phyloP scores from a whole-genome alignment of 257 asterid genomes.

The Nicotiana tomentosiformis region DNA sequence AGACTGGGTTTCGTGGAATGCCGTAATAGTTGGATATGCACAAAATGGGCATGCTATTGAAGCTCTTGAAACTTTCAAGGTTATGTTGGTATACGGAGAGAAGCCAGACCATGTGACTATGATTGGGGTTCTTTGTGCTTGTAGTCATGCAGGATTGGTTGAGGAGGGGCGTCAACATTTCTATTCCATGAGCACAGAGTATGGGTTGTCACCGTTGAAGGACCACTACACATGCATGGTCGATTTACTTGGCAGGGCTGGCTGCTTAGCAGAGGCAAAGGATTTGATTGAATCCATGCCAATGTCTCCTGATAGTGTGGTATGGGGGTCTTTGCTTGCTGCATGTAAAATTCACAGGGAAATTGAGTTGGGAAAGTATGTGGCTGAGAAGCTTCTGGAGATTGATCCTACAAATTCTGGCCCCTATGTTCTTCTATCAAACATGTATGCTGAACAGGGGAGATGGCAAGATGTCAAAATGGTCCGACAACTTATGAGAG shows the following conservation, averaged over 20 bases:
- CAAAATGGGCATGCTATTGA: slow-evolving; percentile 11
- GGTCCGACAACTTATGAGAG: slow-evolving; percentile 8
- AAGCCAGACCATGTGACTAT: slow-evolving; percentile 14
- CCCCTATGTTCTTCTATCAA: slow-evolving; percentile 14
- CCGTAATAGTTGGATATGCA: slow-evolving; percentile 12
- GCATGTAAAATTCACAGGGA: slow-evolving; percentile 15
- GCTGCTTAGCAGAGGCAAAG: slow-evolving; percentile 9
- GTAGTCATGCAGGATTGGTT: slow-evolving; percentile 15
- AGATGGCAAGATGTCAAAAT: slow-evolving; percentile 10
- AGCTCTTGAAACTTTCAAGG: slow-evolving; percentile 15
- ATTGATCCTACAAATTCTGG: slow-evolving; percentile 17
- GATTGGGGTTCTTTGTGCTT: slow-evolving; percentile 19
- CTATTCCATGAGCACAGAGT: slow-evolving; percentile 8
- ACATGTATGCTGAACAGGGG: slow-evolving; percentile 12
- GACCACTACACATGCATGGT: slow-evolving; percentile 20
- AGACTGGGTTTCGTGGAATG: slow-evolving; percentile 18
- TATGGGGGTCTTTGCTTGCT: slow-evolving; percentile 15
- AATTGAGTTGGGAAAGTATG: slow-evolving; percentile 13
- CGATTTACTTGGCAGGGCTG: slow-evolving; percentile 13
- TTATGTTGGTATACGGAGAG: slow-evolving; percentile 2
- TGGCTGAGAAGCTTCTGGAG: slow-evolving; percentile 15
- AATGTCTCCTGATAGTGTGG: slow-evolving; percentile 12
- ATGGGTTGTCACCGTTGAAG: slow-evolving; percentile 3
- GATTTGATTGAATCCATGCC: slow-evolving; percentile 17
- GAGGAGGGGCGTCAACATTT: slow-evolving; percentile 11